A percentile compares a stretch with the other conserved stretches of the same genome.
Conservation (phyloP, 148 eudicot species). For the Diospyros kaki region DNA sequence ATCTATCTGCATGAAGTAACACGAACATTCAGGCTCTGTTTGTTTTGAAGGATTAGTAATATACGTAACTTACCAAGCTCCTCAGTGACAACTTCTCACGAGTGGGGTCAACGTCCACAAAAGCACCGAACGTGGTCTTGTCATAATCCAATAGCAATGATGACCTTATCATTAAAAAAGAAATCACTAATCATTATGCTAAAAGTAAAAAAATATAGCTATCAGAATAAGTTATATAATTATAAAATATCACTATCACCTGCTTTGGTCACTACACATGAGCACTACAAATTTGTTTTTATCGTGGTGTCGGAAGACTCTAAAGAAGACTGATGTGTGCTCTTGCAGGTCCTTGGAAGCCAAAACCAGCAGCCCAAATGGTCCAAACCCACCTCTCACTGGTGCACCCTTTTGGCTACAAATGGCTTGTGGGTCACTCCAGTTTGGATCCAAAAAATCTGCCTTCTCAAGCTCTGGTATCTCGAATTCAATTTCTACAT, state of each 20-base stretch:
- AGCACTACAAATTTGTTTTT: constrained; percentile 36
- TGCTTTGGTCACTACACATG: constrained; percentile 74
- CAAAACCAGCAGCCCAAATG: constrained; percentile 62
- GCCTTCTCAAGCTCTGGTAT: constrained; percentile 31
- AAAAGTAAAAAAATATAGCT: background rate
- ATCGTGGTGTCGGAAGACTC: constrained; percentile 39
- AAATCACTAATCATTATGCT: background rate
- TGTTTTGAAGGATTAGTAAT: background rate
- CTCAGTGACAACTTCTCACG: constrained; percentile 15
- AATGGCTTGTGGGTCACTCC: constrained; percentile 45
- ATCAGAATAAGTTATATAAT: background rate
- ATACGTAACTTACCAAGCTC: constrained; percentile 13
- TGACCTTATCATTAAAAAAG: constrained; percentile 1
- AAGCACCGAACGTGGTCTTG: constrained; percentile 20
- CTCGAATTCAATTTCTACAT: constrained; percentile 53
- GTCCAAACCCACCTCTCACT: constrained; percentile 54
- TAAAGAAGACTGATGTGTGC: constrained; percentile 61
- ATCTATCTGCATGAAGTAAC: constrained; percentile 42
- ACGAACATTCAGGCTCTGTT: background rate
- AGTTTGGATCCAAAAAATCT: constrained; percentile 39
- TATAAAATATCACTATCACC: constrained; percentile 14
- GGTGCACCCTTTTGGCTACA: constrained; percentile 50
- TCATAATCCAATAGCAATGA: background rate
- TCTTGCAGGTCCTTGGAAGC: constrained; percentile 62
- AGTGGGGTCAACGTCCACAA: constrained; percentile 14